Evolutionary conservation across 805 yeast species (phyloP).

Genomic region (Schizosaccharomyces japonicus): DNA sequence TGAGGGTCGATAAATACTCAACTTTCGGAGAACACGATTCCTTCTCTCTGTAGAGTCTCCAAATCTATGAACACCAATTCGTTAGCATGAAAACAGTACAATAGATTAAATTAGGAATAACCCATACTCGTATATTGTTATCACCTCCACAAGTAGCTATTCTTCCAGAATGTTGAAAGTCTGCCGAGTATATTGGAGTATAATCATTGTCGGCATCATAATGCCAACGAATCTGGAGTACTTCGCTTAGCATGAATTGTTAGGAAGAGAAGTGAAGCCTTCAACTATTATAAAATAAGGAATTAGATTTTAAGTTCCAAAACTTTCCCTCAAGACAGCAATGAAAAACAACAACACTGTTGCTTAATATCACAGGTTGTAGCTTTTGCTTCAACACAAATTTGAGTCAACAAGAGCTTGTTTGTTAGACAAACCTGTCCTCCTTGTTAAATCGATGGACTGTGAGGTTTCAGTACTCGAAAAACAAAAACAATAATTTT

Average conservation of each 20-base stretch:
- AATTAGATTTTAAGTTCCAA: no score
- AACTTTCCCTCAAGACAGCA: no score
- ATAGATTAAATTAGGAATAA: neutral
- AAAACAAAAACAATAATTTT: no score
- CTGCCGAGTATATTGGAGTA: conserved; percentile 20
- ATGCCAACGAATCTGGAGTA: conserved; percentile 17
- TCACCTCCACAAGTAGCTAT: conserved; percentile 90
- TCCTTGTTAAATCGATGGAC: no score
- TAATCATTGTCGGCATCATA: conserved; percentile 13
- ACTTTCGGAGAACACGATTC: conserved; percentile 23
- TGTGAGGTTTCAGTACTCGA: no score
- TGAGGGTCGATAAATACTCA: conserved; percentile 54
- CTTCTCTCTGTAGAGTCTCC: conserved; percentile 10
- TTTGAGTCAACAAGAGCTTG: no score
- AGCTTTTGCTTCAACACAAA: no score
- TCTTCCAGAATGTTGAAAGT: conserved; percentile 22
- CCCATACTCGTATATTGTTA: conserved; percentile 49
- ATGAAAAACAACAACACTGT: no score
- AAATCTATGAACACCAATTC: neutral
- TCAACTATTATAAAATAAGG: no score
- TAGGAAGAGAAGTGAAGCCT: no score
- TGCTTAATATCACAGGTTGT: no score
- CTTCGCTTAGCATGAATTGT: conserved; percentile 6
- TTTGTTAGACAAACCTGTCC: no score
- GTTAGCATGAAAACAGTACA: neutral